Evolutionary conservation across 139 green algal species (phyloP), one percentile per base, ranked within the genome.

Genomic region (Desmodesmus armatus): DNA sequence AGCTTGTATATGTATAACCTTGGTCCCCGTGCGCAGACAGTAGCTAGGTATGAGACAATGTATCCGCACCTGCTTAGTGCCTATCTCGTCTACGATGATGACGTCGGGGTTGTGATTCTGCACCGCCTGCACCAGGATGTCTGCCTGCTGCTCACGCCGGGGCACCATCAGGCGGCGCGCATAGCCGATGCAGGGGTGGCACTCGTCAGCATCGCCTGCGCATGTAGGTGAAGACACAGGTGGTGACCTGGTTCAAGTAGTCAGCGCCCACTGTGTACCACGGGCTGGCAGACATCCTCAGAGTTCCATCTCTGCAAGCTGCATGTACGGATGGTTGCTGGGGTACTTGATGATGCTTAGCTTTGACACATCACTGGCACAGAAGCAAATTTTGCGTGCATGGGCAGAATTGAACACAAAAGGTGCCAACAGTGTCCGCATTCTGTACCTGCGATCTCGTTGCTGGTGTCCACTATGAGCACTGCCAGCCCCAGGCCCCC

Each of bases 391-490:
- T n/a, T n/a, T n/a, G n/a, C n/a, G n/a, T n/a, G n/a, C n/a, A n/a
- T n/a, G n/a, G n/a, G n/a, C n/a, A n/a, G n/a, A n/a, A n/a, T n/a
- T n/a, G n/a, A n/a, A n/a, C n/a, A n/a, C n/a, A n/a, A n/a, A n/a
- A n/a, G n/a, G n/a, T n/a, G n/a, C n/a, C n/a, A n/a, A n/a, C n/a
- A n/a, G n/a, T n/a, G n/a, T n/a, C n/a, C n/a, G n/a, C n/a, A n/a
- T n/a, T n/a, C 25, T 71, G 33, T 74, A 74, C 90, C 89, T 62
- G 78, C 89, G 33, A 93, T 90, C 75, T 93, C 89, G 41, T 88
- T 89, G 77, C 51, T 87, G 0, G 87, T 92, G 80, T 94, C 89
- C 29, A 96, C 89, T 5, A 95, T 88, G 33, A 96, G 88, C 83
- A 88, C 79, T 0, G 29, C 17, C 40, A 87, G 76, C 2, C 41